Base-by-base conservation (phyloP, 805 yeast species). In the Kodamaea laetipori region DNA sequence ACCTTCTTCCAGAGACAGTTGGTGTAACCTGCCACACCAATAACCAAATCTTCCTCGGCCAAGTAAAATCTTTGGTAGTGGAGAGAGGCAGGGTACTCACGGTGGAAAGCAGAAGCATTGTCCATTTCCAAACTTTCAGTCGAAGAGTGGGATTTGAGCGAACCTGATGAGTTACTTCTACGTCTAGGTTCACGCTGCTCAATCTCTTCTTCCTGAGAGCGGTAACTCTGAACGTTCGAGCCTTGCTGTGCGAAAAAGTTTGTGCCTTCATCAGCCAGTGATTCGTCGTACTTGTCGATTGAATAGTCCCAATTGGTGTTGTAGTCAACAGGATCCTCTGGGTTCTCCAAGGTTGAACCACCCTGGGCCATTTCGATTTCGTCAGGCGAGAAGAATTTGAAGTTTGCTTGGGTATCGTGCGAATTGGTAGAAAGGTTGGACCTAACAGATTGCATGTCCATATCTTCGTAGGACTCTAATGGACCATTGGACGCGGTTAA, bases 11-110 rank as follows among this genome's bases (percentile, higher is more conserved):
- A 42, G 37, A 57, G 57, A 9, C 82, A 77, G 11, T 82, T 78
- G 42, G 64, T 64, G 62, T 87, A 94, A 4, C 98, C 98, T 0
- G 97, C 99, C 49, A 94, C 86, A 48, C 96, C 97, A 47, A 94
- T 78, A 9, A 92, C 92, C 56, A 94, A 70, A 68, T 94, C 99
- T 60, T 94, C 99, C 61, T 94, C 98, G 0, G 97, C 90, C 48
- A 94, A 78, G 62, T 92, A 94, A 62, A 86, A 89, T 45, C 97
- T 74, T 64, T 94, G 99, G 51, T 73, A 76, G 43, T 68, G 69
- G 39, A 74, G 63, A 9, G 51, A 63, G 0, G 86, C 74, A 2
- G 63, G 62, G 35, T 43, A 58, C 17, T 52, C 46, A 19, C 28
- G 26, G 32, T 28, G 37, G 24, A 33, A 40, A 4, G 36, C 39